A percentile compares a stretch with the other conserved stretches of the same genome.
Conservation (phyloP, 495 filamentous ascomycete genomes). For the Penicillium psychrofluorescens region DNA sequence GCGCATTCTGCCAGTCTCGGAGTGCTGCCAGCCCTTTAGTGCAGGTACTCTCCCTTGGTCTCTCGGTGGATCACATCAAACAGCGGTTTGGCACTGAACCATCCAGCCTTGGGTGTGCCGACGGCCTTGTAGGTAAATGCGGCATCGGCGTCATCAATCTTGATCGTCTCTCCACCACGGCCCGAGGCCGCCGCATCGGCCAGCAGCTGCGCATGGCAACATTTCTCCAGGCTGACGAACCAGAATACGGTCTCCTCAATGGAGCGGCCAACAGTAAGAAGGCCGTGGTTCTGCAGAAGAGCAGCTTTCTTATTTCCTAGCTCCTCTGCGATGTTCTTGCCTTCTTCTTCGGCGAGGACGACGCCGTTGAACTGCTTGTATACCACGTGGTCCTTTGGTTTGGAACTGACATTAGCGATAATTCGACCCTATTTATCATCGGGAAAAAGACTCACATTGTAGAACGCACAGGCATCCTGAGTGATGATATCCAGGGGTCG, state of each 20-base stretch:
- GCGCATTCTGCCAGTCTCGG: too few relatives aligned
- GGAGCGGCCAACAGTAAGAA: constrained; percentile 48
- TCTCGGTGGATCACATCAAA: constrained; percentile 68
- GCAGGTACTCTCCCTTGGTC: constrained; percentile 50
- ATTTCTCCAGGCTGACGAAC: constrained; percentile 70
- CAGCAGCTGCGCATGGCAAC: constrained; percentile 67
- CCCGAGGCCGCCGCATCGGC: constrained; percentile 69
- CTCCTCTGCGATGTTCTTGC: constrained; percentile 54
- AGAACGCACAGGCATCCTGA: constrained; percentile 64
- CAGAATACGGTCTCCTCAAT: constrained; percentile 62
- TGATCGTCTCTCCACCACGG: constrained; percentile 54
- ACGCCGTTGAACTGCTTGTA: constrained; percentile 64
- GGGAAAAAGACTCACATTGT: constrained; percentile 32
- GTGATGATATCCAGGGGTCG: constrained; percentile 63
- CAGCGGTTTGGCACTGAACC: constrained; percentile 65
- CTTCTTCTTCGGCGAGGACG: constrained; percentile 65
- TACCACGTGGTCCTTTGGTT: constrained; percentile 49
- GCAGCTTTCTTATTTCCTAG: constrained; percentile 65
- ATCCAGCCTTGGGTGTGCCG: constrained; percentile 56
- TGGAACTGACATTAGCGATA: constrained; percentile 17
- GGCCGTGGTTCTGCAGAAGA: constrained; percentile 63
- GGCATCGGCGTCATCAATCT: constrained; percentile 63
- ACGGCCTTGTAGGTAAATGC: constrained; percentile 58
- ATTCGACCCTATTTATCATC: neutral
- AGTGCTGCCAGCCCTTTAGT: constrained; percentile 16